Base-by-base conservation (phyloP, 2,329 filamentous ascomycete genomes). In the Phialophora chinensis region DNA sequence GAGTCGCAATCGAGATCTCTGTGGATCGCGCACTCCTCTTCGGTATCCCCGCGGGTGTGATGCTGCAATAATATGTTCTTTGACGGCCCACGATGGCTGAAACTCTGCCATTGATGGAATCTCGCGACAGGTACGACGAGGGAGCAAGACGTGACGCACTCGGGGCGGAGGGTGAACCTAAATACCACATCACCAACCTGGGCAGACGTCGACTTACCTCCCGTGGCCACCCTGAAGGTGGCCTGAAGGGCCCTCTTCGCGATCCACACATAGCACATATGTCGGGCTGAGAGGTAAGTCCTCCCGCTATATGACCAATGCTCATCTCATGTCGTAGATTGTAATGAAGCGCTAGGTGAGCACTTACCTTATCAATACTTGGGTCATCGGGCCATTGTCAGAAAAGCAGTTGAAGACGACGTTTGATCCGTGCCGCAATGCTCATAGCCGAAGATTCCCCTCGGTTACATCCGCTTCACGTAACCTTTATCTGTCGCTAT, bases 21-120 rank as follows among this genome's bases (percentile, higher is more conserved):
- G 57, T 38, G 63, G 63, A 65, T 65, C 50, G 35, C 63, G 63
- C 29, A 65, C 56, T 38, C 55, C 63, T 42, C 63, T 31, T 25
- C 63, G 63, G n/a, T 60, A 65, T 31, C 63, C 63, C 27, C 63
- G 23, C 2, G 63, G 63, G 27, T 61, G 57, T 11, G 57, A 65
- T 29, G 63, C 57, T 10, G 58, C 44, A 5, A 65, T 61, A 44
- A 61, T 20, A 38, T 65, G 57, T 29, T 65, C 63, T 61, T 55
- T 62, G n/a, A 65, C 23, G 2, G 33, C 53, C 63, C 63, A 65
- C 25, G 17, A 33, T 20, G 58, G 47, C 27, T 23, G 23, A n/a
- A 54, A 35, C 3, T 35, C 29, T 17, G 53, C 29, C 53, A 55
- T 55, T 20, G 25, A 55, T 29, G 1, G 11, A 17, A 33, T 35